Evolutionary conservation across 805 yeast species (phyloP), one percentile per base, ranked within the genome.

Genomic region (Metschnikowia arizonensis): DNA sequence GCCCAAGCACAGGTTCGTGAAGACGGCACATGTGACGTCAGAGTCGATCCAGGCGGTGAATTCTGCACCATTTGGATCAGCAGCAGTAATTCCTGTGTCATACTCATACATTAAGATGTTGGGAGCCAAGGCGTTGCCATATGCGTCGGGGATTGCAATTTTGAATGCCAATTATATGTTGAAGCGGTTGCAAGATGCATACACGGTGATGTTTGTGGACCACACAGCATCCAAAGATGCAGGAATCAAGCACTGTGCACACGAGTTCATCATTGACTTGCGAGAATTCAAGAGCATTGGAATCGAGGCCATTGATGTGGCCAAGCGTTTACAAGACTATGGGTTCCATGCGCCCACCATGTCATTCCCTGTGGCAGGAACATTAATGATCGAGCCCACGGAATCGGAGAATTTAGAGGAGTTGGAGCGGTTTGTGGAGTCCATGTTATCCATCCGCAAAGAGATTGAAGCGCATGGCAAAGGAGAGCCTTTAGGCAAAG

Each of bases 271-370:
- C 57, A 73, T 93, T 47, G 99, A 93, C 65, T 73, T 90, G 53
- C 81, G 98, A 64, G 87, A 83, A 28, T 88, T 83, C 73, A 89
- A 90, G 67, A 65, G 77, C 1, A 55, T 78, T 41, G 95, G 95
- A 18, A 74, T 91, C 44, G 97, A 93, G 69, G 97, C 97, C 17
- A 88, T 91, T 56, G 99, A 93, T 64, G 82, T 93, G 48, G 98
- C 99, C 46, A 93, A 93, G 73, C 81, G 99, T 66, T 76, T 93
- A 49, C 98, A 93, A 69, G 99, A 93, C 69, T 93, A 91, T 64
- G 97, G 98, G 0, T 93, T 93, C 81, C 99, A 93, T 67, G 97
- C 97, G 1, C 99, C 99, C 50, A 93, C 99, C 21, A 83, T 93
- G 87, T 93, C 98, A 2, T 93, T 93, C 87, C 99, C 99, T 8